Percentiles rank a stretch among this genome's conserved stretches.
Evolutionary conservation across 768 basidiomycete genomes (phyloP).

Genomic region (Leccinum sublutescens): DNA sequence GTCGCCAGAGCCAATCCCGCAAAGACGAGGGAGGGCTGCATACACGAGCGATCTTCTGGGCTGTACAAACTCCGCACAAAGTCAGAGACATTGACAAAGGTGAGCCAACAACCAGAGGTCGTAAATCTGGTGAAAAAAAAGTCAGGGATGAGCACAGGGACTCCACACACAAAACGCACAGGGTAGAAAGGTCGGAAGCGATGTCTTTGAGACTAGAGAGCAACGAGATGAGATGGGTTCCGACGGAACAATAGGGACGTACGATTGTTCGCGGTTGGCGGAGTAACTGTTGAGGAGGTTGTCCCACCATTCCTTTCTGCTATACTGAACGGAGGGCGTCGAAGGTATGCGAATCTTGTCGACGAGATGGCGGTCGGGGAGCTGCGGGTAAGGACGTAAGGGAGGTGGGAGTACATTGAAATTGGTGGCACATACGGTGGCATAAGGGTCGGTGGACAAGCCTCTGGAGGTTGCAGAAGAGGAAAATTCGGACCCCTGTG

Average conservation of each 20-base stretch:
- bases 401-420: background rate
- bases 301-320: slow-evolving; percentile 47
- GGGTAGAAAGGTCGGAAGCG: slow-evolving; percentile 44
- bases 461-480: slow-evolving; percentile 28
- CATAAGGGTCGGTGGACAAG: slow-evolving; percentile 26
- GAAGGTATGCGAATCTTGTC: slow-evolving; percentile 30
- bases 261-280: slow-evolving; percentile 43
- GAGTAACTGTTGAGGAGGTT: slow-evolving; percentile 44
- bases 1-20: slow-evolving; percentile 68
- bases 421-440: slow-evolving; percentile 22
- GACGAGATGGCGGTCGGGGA: slow-evolving; percentile 25
- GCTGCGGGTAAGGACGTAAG: slow-evolving; percentile 21
- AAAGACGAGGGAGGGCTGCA: slow-evolving; percentile 72
- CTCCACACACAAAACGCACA: slow-evolving; percentile 40
- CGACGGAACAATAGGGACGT: slow-evolving; percentile 10
- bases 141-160: slow-evolving; percentile 6
- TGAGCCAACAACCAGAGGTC: slow-evolving; percentile 64
- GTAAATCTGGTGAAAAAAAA: slow-evolving; percentile 46
- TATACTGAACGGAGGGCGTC: slow-evolving; percentile 33
- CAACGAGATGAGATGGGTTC: slow-evolving; percentile 2
- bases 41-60: slow-evolving; percentile 48
- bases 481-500: slow-evolving; percentile 31
- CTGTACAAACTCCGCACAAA: slow-evolving; percentile 53
- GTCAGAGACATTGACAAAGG: slow-evolving; percentile 59
- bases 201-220: slow-evolving; percentile 47